Base-by-base conservation (phyloP, 2,329 filamentous ascomycete species). In the Venturiaceae sp. region DNA sequence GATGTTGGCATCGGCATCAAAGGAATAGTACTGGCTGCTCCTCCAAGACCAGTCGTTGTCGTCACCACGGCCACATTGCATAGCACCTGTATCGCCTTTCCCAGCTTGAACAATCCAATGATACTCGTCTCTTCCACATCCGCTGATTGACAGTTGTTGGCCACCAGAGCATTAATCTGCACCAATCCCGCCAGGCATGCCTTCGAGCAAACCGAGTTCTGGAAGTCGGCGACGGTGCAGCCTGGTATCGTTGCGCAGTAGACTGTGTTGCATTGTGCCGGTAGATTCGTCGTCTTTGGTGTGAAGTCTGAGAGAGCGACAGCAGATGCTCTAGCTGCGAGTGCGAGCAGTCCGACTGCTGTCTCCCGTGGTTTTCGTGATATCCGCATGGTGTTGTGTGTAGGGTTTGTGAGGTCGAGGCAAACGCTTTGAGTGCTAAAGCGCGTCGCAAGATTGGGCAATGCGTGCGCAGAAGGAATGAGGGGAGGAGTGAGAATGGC, bases 271-370 rank as follows among this genome's bases (percentile, higher is more conserved):
- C 77, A 79, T 23, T 63, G 56, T 14, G 63, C 39, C 4, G 74
- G 71, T 5, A 78, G 71, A 59, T 71, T 67, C 6, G 69, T 65
- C 62, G 74, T 68, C 37, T 70, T 68, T 21, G 75, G 75, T 1
- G 69, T 70, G 64, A 79, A 78, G 64, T 75, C 73, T 30, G 71
- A 66, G 37, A 79, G 74, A 23, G 71, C 71, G 41, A 77, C 72
- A n/a, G 74, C 66, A 47, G 65, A 58, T 19, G 65, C 61, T 44
- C 66, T 63, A 28, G 66, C 62, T 46, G 62, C 61, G 37, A 65
- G 60, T 57, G 66, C 58, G 33, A 64, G 57, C 26, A 71, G 63
- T 53, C 58, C 61, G 53, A 66, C 47, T 47, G 67, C 61, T 47
- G 64, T 59, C 14, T 13, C 14, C 9, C n/a, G 16, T 53, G 26